Percentiles rank a stretch among this genome's conserved stretches.
Conservation (phyloP, 2,329 filamentous ascomycete genomes). For the Pseudocercospora fuligena region DNA sequence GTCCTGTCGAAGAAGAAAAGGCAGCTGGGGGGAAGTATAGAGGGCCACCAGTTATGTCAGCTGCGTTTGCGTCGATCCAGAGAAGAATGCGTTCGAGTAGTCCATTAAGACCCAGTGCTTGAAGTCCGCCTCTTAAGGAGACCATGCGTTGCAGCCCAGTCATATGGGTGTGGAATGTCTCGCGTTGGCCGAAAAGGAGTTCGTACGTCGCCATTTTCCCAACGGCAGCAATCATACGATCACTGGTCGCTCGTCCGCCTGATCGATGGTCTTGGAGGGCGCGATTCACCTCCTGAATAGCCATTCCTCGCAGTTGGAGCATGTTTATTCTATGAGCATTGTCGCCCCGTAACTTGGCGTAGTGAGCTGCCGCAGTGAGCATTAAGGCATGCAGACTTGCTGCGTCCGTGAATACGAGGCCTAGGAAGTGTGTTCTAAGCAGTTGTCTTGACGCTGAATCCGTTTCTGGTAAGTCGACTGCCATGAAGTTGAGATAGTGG, state of each 20-base stretch:
- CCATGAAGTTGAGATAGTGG: slow-evolving; percentile 42
- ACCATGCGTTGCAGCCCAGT: slow-evolving; percentile 51
- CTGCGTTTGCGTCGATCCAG: slow-evolving; percentile 52
- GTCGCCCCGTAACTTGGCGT: slow-evolving; percentile 39
- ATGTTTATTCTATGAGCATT: slow-evolving; percentile 44
- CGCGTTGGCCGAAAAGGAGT: slow-evolving; percentile 53
- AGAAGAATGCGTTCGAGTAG: slow-evolving; percentile 54
- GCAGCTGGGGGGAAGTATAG: slow-evolving; percentile 38
- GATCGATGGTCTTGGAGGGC: slow-evolving; percentile 40
- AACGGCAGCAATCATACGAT: slow-evolving; percentile 54
- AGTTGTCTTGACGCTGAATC: slow-evolving; percentile 44
- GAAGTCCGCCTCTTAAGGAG: slow-evolving; percentile 51
- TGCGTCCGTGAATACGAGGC: slow-evolving; percentile 48
- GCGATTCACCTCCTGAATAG: slow-evolving; percentile 51
- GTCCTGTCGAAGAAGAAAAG: slow-evolving; percentile 25
- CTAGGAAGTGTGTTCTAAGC: slow-evolving; percentile 48
- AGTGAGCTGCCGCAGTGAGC: slow-evolving; percentile 50
- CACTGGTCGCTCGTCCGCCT: slow-evolving; percentile 39
- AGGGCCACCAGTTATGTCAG: slow-evolving; percentile 31
- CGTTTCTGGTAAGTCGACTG: slow-evolving; percentile 50
- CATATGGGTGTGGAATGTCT: slow-evolving; percentile 56
- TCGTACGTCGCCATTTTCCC: slow-evolving; percentile 60
- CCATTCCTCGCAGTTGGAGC: slow-evolving; percentile 51
- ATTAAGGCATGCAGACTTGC: slow-evolving; percentile 49
- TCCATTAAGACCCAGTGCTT: slow-evolving; percentile 50